Evolutionary conservation across 73 alveolate species (phyloP).

Genomic region (Paramecium pentaurelia): DNA sequence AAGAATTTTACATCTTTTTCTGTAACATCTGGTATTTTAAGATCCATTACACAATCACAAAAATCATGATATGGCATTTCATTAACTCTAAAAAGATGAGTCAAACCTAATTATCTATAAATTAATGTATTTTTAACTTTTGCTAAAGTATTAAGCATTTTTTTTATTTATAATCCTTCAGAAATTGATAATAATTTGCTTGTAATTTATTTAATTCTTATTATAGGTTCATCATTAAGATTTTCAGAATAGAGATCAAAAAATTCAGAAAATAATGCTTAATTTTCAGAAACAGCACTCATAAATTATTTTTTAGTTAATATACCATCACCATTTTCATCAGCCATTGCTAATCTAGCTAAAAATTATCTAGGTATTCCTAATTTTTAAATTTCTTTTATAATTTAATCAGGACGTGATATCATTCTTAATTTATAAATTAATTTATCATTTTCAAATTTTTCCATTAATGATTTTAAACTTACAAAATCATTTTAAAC

Average conservation of each 20-base stretch:
- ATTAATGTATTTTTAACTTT: background rate
- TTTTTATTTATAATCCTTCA: background rate
- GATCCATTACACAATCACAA: slow-evolving; percentile 11
- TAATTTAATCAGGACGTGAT: slow-evolving; percentile 37
- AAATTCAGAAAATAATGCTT: slow-evolving; percentile 37
- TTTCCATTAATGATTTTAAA: background rate
- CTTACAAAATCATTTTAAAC: slow-evolving; percentile 1
- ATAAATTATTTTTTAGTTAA: slow-evolving; percentile 28
- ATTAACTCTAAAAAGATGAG: background rate
- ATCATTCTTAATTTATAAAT: slow-evolving; percentile 43
- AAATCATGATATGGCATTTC: slow-evolving; percentile 36
- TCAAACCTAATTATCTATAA: slow-evolving; percentile 1
- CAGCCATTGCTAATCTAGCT: background rate
- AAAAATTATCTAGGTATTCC: background rate
- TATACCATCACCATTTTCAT: slow-evolving; percentile 32
- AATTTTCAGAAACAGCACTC: background rate
- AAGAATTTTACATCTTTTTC: slow-evolving; percentile 12
- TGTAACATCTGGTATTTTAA: slow-evolving; percentile 30
- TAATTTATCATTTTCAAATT: background rate
- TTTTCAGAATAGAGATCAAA: slow-evolving; percentile 34
- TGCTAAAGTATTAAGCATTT: background rate
- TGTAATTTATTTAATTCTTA: background rate
- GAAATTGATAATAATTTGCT: background rate
- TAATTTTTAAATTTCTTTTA: slow-evolving; percentile 24
- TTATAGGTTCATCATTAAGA: background rate